A percentile compares a stretch with the other conserved stretches of the same genome.
Evolutionary conservation across 1,284 basidiomycete genomes (phyloP).

Genomic region (Blastosporella zonata): DNA sequence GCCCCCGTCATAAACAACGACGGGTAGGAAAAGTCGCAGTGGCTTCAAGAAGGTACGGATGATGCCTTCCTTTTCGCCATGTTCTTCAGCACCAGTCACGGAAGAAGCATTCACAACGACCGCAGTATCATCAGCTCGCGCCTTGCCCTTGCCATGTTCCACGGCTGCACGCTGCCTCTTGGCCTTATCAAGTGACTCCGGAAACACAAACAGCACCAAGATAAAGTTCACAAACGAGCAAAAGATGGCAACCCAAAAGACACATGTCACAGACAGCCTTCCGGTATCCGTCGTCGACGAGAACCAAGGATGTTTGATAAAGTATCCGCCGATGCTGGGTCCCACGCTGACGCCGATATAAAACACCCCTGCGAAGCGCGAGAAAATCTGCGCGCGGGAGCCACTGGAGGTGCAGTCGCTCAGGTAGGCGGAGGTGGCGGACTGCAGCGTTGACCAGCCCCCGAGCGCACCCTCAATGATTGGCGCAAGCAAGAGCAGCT

Average conservation of each 20-base stretch:
- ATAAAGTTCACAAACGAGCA: conserved; percentile 40
- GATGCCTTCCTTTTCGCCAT: conserved; percentile 20
- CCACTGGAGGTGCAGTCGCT: conserved; percentile 85
- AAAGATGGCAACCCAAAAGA: conserved; percentile 42
- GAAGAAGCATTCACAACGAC: conserved; percentile 10
- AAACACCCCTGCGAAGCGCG: conserved; percentile 71
- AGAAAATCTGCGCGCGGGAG: conserved; percentile 78
- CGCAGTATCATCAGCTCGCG: conserved; percentile 15
- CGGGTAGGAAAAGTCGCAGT: conserved; percentile 45
- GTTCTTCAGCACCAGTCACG: neutral
- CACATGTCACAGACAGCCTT: conserved; percentile 34
- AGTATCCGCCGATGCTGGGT: conserved; percentile 67
- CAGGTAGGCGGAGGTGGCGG: conserved; percentile 80
- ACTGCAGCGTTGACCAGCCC: conserved; percentile 80
- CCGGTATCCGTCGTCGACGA: conserved; percentile 14
- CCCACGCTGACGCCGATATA: conserved; percentile 73
- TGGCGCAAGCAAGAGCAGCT: conserved; percentile 78
- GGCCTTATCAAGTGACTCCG: conserved; percentile 46
- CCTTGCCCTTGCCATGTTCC: conserved; percentile 31
- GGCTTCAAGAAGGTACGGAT: conserved; percentile 37
- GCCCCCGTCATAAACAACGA: conserved; percentile 29
- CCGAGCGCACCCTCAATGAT: conserved; percentile 82
- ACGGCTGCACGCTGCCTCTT: conserved; percentile 33
- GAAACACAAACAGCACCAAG: conserved; percentile 46
- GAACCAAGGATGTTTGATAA: conserved; percentile 48